A percentile compares a stretch with the other conserved stretches of the same genome.
Evolutionary conservation across 768 basidiomycete genomes (phyloP).

Genomic region (Phanerochaete carnosa): DNA sequence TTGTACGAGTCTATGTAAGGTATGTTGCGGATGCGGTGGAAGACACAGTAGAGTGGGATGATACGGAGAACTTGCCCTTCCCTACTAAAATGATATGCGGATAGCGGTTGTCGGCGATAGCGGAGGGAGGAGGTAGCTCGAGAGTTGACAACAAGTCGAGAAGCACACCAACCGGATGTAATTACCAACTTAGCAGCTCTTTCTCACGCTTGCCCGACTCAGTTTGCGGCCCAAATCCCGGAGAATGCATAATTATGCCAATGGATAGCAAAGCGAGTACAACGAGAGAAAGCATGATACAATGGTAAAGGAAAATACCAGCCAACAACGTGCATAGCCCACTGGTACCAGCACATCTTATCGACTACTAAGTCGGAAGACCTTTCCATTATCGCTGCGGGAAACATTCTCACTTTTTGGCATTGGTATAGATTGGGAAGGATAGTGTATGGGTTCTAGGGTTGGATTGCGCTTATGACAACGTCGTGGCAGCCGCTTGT

Average conservation of each 20-base stretch:
- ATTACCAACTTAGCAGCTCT: background rate
- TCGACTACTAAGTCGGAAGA: too few relatives aligned
- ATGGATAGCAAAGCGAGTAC: background rate
- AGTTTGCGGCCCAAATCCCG: background rate
- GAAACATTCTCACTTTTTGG: background rate
- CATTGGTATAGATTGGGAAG: background rate
- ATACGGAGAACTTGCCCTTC: background rate
- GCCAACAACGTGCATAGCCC: too few relatives aligned
- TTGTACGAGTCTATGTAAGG: background rate
- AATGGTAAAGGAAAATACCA: background rate
- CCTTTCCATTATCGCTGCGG: too few relatives aligned
- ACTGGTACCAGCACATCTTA: too few relatives aligned
- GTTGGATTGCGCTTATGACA: background rate
- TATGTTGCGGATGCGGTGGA: background rate
- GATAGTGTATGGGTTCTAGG: background rate
- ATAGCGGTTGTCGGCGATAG: background rate
- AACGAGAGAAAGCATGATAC: background rate
- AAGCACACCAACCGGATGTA: background rate
- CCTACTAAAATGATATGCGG: background rate
- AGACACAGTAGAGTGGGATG: background rate
- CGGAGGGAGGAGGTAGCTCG: background rate
- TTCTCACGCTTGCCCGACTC: constrained; percentile 1
- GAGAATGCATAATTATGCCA: background rate
- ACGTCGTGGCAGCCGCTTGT: background rate
- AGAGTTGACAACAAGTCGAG: background rate